Evolutionary conservation across 352 stramenopile species (phyloP), one percentile per base, ranked within the genome.

Genomic region (Phytophthora agathidicida): DNA sequence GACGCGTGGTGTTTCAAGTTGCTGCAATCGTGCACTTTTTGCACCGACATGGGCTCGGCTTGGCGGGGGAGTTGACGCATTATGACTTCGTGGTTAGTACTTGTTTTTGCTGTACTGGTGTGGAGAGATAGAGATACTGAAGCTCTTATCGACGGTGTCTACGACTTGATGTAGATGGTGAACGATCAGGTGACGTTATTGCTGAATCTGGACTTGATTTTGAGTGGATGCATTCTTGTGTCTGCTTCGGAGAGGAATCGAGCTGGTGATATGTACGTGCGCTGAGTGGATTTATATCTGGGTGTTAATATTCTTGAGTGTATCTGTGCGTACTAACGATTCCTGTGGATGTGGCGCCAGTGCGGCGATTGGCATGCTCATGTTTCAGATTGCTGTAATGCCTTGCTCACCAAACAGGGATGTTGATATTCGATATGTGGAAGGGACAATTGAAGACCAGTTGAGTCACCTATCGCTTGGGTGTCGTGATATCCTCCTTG

Each of bases 361-460:
- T 6, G 67, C 68, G 11, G 75, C 76, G 5, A 80, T 88, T 31
- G 79, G 79, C 6, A 75, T 85, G 65, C 41, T 86, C 13, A 83
- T 86, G 69, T 82, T 86, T 35, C 79, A 88, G 50, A 50, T 88
- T 14, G 75, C 68, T 17, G 75, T 86, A 67, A 60, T 78, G 32
- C 70, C 73, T 0, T 66, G 77, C 6, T 66, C 68, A 11, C 50
- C 57, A 6, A 44, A 41, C 17, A 35, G 31, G 23, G 52, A 72
- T n/a, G 35, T 82, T 27, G 64, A 75, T 39, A 57, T 66, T 7
- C 43, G 55, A 11, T 68, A 55, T 13, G 44, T 83, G 32, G 60
- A 88, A 60, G 47, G 66, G 9, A 43, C 64, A 10, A 76, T 88
- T 31, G 74, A 82, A 62, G 70, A 85, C n/a, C 71, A 86, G 30